These are phyloP conservation scores for Nemania bipapillata DNA, from an alignment of 2,329 filamentous ascomycete species.

Conservation along the genomic window DNA sequence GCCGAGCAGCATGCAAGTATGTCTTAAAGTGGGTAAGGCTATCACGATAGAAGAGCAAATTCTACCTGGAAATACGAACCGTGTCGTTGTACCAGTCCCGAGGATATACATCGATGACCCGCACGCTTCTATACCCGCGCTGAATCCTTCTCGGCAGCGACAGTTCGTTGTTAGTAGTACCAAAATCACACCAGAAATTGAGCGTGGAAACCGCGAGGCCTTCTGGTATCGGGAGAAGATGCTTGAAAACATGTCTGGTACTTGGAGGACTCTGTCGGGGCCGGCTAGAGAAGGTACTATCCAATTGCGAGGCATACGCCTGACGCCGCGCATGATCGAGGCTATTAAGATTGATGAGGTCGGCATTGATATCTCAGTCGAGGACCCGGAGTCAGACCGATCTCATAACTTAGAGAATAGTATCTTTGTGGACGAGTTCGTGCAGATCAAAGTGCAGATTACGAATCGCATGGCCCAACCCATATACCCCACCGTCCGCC, in stretches of 20 bases:
- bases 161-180: slow-evolving; percentile 89
- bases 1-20: slow-evolving; percentile 80
- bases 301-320: slow-evolving; percentile 78
- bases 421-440: slow-evolving; percentile 69
- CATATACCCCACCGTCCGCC: slow-evolving; percentile 76
- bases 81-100: slow-evolving; percentile 79
- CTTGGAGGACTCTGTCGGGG: slow-evolving; percentile 71
- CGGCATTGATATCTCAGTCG: slow-evolving; percentile 71
- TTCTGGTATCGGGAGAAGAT: slow-evolving; percentile 93
- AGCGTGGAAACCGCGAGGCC: slow-evolving; percentile 79
- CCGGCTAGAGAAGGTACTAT: slow-evolving; percentile 71
- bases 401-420: slow-evolving; percentile 33
- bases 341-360: slow-evolving; percentile 83
- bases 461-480: slow-evolving; percentile 75
- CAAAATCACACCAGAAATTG: slow-evolving; percentile 80
- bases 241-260: slow-evolving; percentile 74
- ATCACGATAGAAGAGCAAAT: slow-evolving; percentile 66
- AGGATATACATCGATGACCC: slow-evolving; percentile 81
- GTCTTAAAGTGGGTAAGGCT: slow-evolving; percentile 65
- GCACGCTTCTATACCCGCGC: slow-evolving; percentile 78
- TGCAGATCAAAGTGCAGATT: slow-evolving; percentile 76
- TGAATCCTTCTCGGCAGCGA: slow-evolving; percentile 84
- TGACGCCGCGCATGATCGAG: slow-evolving; percentile 83
- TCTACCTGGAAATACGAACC: slow-evolving; percentile 74
- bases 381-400: slow-evolving; percentile 39